Evolutionary conservation across 768 basidiomycete species (phyloP), one percentile per base, ranked within the genome.

Genomic region (Rhizopogon vesiculosus): DNA sequence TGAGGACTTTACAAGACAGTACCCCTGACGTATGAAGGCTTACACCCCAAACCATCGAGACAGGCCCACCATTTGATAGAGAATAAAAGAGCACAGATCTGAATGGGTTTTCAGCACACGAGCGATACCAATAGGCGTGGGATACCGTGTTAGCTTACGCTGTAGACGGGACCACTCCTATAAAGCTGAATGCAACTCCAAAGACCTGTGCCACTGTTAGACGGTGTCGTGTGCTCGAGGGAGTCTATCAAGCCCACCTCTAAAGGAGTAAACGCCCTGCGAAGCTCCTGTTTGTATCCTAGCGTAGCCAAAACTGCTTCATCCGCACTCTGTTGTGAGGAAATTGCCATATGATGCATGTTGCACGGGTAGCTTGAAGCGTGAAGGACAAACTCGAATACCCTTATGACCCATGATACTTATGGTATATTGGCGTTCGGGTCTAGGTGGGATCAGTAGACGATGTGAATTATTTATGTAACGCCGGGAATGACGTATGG

Each of bases 221-320:
- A 15, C 31, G 10, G 19, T 18, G 10, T 35, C 13, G 6, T 43
- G 5, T 42, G 7, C 22, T 43, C 22, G 19, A 43, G 12, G 1
- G 40, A 44, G 53, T n/a, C 19, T 22, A 5, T 15, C 18, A 25
- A 40, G 15, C 22, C 41, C 33, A 57, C 56, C 56, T 56, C 50
- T 9, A 56, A 40, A 5, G 51, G 49, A 33, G 56, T 52, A 8
- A 56, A 56, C 15, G 56, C 55, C 18, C 55, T 41, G 22, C 33
- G 48, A 40, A 56, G 39, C 18, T 56, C 55, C 31, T 79, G 78
- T 64, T 77, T 78, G 64, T 80, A 80, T 2, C 79, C 79, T 29
- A 80, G 63, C 29, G 61, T 66, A n/a, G 75, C 75, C 7, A 79
- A 68, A 15, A 77, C 61, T 28, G 66, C 60, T 50, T 74, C 76